Evolutionary conservation across 2,329 filamentous ascomycete species (phyloP).

Genomic region (Blastomyces silverae): DNA sequence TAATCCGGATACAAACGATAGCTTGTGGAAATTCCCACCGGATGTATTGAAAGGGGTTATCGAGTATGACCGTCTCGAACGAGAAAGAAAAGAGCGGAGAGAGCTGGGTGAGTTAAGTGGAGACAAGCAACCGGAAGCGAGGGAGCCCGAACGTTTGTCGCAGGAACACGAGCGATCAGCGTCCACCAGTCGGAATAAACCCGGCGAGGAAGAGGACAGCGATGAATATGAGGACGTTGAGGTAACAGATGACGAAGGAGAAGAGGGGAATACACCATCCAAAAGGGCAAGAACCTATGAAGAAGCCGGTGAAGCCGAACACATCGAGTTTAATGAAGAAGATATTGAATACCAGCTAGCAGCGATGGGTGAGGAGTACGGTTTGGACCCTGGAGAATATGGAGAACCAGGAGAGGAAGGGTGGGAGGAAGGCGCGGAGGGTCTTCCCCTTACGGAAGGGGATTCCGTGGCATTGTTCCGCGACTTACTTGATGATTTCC

Average conservation of each 20-base stretch:
- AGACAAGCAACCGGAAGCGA: constrained; percentile 16
- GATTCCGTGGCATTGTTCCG: constrained; percentile 75
- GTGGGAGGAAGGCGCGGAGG: constrained; percentile 59
- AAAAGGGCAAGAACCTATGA: constrained; percentile 49
- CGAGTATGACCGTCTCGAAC: constrained; percentile 64
- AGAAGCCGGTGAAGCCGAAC: constrained; percentile 36
- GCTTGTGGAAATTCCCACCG: constrained; percentile 90
- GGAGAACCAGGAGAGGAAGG: constrained; percentile 52
- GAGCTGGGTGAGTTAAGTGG: constrained; percentile 29
- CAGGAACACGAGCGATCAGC: constrained; percentile 2
- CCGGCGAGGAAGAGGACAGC: constrained; percentile 44
- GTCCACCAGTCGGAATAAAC: constrained; percentile 11
- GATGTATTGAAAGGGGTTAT: constrained; percentile 69
- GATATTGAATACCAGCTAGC: constrained; percentile 90
- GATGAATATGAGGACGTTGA: constrained; percentile 74
- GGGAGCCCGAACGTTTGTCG: constrained; percentile 4
- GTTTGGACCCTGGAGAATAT: constrained; percentile 68
- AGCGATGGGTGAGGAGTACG: constrained; percentile 81
- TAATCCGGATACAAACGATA: constrained; percentile 77
- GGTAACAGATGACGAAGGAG: constrained; percentile 55
- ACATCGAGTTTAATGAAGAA: constrained; percentile 81
- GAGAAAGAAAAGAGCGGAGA: constrained; percentile 58
- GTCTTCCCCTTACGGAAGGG: constrained; percentile 61
- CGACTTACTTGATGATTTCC: constrained; percentile 74
- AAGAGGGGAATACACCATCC: constrained; percentile 40